Conservation (phyloP, 1,284 basidiomycete species). For the Leccinum fallax region DNA sequence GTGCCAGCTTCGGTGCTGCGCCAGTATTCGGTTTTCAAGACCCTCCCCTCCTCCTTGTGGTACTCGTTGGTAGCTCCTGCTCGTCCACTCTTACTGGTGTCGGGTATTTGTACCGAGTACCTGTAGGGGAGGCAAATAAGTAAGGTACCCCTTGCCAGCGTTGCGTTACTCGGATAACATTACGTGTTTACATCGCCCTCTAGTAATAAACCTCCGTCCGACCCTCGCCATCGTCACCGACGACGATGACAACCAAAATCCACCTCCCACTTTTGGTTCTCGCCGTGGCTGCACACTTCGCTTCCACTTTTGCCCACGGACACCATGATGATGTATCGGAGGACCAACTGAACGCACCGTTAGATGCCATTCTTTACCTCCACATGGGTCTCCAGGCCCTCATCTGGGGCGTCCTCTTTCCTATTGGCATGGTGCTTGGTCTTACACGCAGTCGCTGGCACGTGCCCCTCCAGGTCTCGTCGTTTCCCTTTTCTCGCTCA, state of each 20-base stretch:
- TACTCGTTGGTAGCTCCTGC: no score
- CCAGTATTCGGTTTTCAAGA: no score
- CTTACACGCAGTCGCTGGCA: constrained; percentile 82
- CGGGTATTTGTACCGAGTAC: no score
- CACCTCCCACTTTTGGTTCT: neutral
- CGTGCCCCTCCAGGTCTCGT: constrained; percentile 76
- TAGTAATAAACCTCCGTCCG: neutral
- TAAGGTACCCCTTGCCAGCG: no score
- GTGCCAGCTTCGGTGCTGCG: no score
- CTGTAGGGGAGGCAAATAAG: no score
- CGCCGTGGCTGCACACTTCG: neutral
- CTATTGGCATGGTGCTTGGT: constrained; percentile 86
- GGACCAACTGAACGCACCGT: constrained; percentile 65
- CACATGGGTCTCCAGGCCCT: constrained; percentile 77
- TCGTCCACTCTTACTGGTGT: no score
- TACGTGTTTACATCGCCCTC: no score
- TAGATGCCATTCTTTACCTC: constrained; percentile 78
- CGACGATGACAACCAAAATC: neutral
- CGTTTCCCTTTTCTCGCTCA: neutral
- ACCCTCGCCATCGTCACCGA: neutral
- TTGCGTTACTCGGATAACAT: no score
- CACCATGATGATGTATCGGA: constrained; percentile 63
- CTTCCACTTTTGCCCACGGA: constrained; percentile 48
- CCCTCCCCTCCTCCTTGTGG: no score
- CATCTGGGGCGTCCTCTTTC: constrained; percentile 84